These are phyloP conservation scores for Mitragyna speciosa DNA, from an alignment of 257 asterid species.

Conservation along the genomic window DNA sequence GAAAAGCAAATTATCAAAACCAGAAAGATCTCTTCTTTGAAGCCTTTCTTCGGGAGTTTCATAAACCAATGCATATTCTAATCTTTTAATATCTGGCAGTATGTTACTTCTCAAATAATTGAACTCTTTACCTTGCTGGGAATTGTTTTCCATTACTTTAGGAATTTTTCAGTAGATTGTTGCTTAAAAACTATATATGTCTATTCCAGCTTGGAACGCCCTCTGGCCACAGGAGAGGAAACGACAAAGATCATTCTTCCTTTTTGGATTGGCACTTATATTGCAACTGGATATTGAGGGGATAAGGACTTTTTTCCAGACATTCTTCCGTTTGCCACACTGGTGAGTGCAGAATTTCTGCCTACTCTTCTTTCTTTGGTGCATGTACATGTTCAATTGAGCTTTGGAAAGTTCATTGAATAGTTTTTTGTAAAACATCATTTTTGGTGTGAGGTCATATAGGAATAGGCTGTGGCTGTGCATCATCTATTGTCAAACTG, in stretches of 20 bases:
- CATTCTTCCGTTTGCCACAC: constrained; percentile 82
- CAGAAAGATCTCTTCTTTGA: not conserved
- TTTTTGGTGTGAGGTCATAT: no score
- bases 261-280: constrained; percentile 94
- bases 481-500: no score
- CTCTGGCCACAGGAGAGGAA: constrained; percentile 98
- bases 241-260: constrained; percentile 91
- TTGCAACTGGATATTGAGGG: constrained; percentile 83
- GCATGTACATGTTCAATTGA: not conserved
- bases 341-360: constrained; percentile 50
- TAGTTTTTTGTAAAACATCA: no score
- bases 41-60: not conserved
- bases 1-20: not conserved
- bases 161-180: not conserved
- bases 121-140: not conserved
- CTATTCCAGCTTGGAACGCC: constrained; percentile 80
- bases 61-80: no score
- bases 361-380: not conserved
- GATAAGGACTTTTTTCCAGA: constrained; percentile 75
- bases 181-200: not conserved
- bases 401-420: not conserved
- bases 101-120: not conserved
- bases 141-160: not conserved
- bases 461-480: no score
- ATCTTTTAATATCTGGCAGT: not conserved